These are phyloP conservation scores for Colletotrichum acutatum DNA, from an alignment of 2,329 filamentous ascomycete species.

Conservation along the genomic window DNA sequence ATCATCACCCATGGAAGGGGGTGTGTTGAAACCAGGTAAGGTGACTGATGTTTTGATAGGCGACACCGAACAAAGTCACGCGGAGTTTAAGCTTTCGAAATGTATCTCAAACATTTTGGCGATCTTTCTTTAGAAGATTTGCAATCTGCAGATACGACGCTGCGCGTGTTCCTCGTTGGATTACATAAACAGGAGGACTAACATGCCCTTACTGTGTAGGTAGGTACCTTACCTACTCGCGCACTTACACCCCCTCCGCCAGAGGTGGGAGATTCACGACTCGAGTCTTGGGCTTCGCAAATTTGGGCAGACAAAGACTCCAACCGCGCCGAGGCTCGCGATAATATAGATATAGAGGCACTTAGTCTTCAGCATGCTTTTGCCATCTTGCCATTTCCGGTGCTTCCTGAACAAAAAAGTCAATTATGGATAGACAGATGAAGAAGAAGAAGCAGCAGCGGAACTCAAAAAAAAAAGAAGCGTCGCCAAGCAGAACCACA, in stretches of 20 bases:
- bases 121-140: constrained; percentile 2
- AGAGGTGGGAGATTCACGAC: too few relatives aligned
- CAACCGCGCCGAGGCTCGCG: background rate
- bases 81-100: constrained; percentile 1
- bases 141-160: background rate
- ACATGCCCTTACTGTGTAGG: too few relatives aligned
- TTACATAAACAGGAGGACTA: background rate
- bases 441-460: background rate
- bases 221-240: too few relatives aligned
- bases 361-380: background rate
- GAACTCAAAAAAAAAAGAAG: background rate
- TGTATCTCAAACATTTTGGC: constrained; percentile 13
- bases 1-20: too few relatives aligned
- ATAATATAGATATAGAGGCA: background rate
- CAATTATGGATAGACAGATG: background rate
- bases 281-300: too few relatives aligned
- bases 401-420: background rate
- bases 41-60: background rate
- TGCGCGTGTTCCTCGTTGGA: background rate
- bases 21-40: too few relatives aligned
- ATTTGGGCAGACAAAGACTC: background rate
- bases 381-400: background rate
- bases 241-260: too few relatives aligned
- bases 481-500: background rate
- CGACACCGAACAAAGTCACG: background rate